Percentiles rank a stretch among this genome's conserved stretches.
These are phyloP conservation scores for Davidsoniella virescens DNA, from an alignment of 2,329 filamentous ascomycete species.

Conservation along the genomic window DNA sequence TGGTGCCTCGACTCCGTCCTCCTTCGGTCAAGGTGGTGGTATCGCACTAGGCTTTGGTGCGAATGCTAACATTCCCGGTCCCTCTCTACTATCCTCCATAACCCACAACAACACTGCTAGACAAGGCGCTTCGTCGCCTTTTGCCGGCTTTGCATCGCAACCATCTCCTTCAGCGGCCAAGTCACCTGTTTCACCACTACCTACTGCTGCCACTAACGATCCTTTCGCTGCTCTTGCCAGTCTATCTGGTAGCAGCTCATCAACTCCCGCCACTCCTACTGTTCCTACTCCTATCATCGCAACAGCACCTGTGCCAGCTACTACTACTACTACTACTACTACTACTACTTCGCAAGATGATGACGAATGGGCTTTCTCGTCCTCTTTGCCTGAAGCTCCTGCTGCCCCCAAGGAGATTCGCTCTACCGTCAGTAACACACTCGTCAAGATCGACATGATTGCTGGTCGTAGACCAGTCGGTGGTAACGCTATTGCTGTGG, in stretches of 20 bases:
- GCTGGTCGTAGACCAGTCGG: constrained; percentile 42
- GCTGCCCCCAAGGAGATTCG: constrained; percentile 44
- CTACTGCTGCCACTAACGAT: constrained; percentile 22
- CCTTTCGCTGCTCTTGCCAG: constrained; percentile 36
- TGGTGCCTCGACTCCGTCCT: constrained; percentile 22
- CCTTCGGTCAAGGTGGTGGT: constrained; percentile 58
- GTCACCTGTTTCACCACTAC: constrained; percentile 12
- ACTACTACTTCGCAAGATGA: constrained; percentile 38
- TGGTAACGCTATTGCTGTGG: constrained; percentile 46
- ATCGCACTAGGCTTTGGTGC: constrained; percentile 69
- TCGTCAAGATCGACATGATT: constrained; percentile 56
- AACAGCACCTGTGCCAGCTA: constrained; percentile 17
- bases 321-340: constrained; percentile 23
- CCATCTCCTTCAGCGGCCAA: constrained; percentile 15
- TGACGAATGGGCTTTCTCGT: constrained; percentile 90
- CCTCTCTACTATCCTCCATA: constrained; percentile 46
- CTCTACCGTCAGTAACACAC: constrained; percentile 51
- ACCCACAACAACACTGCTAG: constrained; percentile 42
- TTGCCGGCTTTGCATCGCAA: constrained; percentile 32
- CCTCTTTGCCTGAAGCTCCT: constrained; percentile 52
- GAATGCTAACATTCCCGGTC: constrained; percentile 50
- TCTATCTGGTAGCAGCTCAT: constrained; percentile 10
- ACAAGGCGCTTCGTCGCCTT: constrained; percentile 22
- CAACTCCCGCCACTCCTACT: constrained; percentile 16
- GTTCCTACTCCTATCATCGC: constrained; percentile 18